Evolutionary conservation across 1,284 basidiomycete species (phyloP), one percentile per base, ranked within the genome.

Genomic region (Rhizoctonia solani): DNA sequence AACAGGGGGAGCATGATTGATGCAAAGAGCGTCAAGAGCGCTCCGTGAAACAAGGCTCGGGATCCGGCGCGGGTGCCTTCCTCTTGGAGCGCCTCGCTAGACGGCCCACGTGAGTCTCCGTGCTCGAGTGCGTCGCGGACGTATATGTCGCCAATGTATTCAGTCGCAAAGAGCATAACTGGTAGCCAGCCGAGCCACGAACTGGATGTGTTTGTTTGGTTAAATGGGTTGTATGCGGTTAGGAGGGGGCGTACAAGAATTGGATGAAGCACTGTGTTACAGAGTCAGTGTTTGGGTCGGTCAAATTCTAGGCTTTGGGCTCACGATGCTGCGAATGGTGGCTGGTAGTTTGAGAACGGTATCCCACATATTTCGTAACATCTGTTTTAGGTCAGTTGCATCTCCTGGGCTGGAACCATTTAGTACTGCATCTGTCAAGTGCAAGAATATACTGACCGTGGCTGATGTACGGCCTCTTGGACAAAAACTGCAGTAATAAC

Each of bases 101-200:
- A 68, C 39, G 50, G 41, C 0, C 58, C 61, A 27, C 49, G 41
- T 1, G 73, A 68, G 19, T 70, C 65, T 32, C 65, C 65, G 50
- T 55, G 65, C 27, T 42, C 53, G 39, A 54, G 32, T 19, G 53
- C 65, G 27, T 81, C 76, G 5, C 79, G 79, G 71, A 87, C 89
- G 81, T 95, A 87, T 14, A 95, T 83, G 73, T 95, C 93, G 14
- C 90, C 89, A 56, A 96, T 84, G 78, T 93, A 97, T 16, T 91
- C 80, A 0, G 89, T 88, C 0, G 87, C 89, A 79, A 93, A 95
- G 78, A 95, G 95, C 2, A 95, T 80, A 37, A 93, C 79, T 0
- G 93, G 93, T 72, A 93, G 94, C 93, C 93, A 95, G 3, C 85
- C 89, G 68, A 92, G 80, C 84, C 85, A 92, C 2, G 88, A 69